Evolutionary conservation across 768 basidiomycete species (phyloP).

Genomic region (Gyrodon lividus): DNA sequence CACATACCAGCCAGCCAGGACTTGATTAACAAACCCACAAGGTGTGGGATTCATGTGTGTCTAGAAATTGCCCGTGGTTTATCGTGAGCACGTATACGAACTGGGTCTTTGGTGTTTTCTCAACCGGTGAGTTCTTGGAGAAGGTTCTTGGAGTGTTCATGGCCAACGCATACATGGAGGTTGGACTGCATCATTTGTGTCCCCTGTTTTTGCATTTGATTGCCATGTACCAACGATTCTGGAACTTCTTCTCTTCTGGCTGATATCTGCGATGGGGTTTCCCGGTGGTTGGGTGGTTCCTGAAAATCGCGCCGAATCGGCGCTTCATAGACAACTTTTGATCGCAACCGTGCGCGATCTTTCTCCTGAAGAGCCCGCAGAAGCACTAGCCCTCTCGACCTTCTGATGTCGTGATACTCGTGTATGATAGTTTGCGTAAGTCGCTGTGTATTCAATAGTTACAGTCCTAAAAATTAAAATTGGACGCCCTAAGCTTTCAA

Average conservation of each 20-base stretch:
- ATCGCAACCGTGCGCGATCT: constrained; percentile 28
- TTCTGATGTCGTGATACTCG: constrained; percentile 7
- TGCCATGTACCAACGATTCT: constrained; percentile 45
- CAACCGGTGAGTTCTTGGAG: constrained; percentile 29
- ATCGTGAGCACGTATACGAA: constrained; percentile 43
- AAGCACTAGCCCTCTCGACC: constrained; percentile 18
- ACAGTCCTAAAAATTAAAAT: neutral
- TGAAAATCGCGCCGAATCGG: constrained; percentile 20
- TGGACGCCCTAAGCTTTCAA: too few species aligned
- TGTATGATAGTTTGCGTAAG: neutral
- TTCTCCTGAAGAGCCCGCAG: constrained; percentile 18
- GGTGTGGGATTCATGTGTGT: constrained; percentile 41
- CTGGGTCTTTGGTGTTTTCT: constrained; percentile 46
- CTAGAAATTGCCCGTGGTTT: constrained; percentile 37
- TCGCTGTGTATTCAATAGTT: neutral
- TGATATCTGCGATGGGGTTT: constrained; percentile 49
- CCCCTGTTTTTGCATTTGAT: constrained; percentile 43
- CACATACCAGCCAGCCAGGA: neutral
- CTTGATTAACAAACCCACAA: constrained; percentile 15
- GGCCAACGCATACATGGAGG: constrained; percentile 34
- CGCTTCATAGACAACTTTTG: constrained; percentile 22
- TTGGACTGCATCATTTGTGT: constrained; percentile 53
- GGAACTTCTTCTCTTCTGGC: constrained; percentile 55
- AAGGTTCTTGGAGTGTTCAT: neutral
- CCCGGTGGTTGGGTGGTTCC: constrained; percentile 31